Conservation (phyloP, 2,329 filamentous ascomycete genomes). For the Aureobasidium leucospermi region DNA sequence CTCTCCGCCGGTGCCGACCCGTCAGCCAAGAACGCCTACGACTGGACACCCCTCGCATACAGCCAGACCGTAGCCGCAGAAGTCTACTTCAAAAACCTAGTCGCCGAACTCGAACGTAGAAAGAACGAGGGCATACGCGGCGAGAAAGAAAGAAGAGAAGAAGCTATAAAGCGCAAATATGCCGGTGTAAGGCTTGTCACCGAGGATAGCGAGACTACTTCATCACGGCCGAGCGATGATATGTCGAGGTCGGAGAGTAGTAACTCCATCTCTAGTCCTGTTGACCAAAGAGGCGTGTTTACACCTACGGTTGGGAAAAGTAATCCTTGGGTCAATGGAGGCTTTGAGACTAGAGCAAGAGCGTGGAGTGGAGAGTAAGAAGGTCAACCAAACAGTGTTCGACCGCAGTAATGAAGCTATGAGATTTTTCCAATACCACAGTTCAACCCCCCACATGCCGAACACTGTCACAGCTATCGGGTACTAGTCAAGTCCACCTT, state of each 20-base stretch:
- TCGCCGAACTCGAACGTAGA: slow-evolving; percentile 62
- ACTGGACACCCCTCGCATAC: slow-evolving; percentile 79
- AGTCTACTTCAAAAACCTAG: slow-evolving; percentile 72
- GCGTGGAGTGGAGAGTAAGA: slow-evolving; percentile 7
- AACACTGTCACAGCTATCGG: no score
- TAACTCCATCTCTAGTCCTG: slow-evolving; percentile 5
- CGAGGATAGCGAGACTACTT: slow-evolving; percentile 9
- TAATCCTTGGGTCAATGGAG: neutral
- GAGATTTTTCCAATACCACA: neutral
- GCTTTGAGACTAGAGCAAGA: slow-evolving; percentile 7
- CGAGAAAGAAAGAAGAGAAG: slow-evolving; percentile 10
- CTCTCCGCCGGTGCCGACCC: slow-evolving; percentile 72
- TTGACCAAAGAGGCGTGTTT: neutral
- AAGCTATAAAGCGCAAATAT: slow-evolving; percentile 15
- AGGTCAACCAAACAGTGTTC: neutral
- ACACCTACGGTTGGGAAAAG: slow-evolving; percentile 1
- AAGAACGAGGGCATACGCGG: slow-evolving; percentile 29
- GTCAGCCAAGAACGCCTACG: slow-evolving; percentile 63
- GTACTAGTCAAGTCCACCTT: no score
- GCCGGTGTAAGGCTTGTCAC: slow-evolving; percentile 17
- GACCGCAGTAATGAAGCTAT: neutral
- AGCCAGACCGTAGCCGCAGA: slow-evolving; percentile 75
- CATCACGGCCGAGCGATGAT: slow-evolving; percentile 1
- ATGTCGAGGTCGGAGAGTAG: slow-evolving; percentile 9
- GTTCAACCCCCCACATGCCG: neutral